Percentiles rank a stretch among this genome's conserved stretches.
Evolutionary conservation across 1,139 yeast species (phyloP).

Genomic region (Geotrichum restrictum): DNA sequence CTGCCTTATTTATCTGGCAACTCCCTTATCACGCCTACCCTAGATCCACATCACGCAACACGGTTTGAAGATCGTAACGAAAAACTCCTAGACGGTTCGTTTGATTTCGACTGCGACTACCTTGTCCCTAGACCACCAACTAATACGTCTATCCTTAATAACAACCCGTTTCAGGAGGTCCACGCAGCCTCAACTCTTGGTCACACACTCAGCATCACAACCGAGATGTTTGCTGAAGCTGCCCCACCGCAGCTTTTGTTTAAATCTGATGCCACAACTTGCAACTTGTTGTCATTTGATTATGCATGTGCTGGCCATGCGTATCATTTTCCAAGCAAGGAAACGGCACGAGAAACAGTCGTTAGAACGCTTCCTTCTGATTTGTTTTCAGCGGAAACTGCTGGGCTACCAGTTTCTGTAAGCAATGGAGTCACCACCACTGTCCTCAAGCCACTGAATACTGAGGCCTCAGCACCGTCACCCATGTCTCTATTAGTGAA

Average conservation of each 20-base stretch:
- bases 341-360: constrained; percentile 8
- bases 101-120: neutral
- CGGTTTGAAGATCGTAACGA: constrained; percentile 3
- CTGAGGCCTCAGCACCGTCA: no score
- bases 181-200: constrained; percentile 19
- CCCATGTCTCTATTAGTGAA: neutral
- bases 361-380: constrained; percentile 9
- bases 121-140: constrained; percentile 1
- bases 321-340: constrained; percentile 10
- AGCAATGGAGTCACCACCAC: constrained; percentile 3
- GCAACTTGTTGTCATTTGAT: constrained; percentile 1
- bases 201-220: constrained; percentile 8
- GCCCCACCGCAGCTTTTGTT: constrained; percentile 1
- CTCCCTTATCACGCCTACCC: neutral
- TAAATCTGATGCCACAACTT: neutral
- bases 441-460: neutral
- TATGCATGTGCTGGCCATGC: constrained; percentile 19
- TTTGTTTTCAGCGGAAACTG: neutral
- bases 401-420: neutral
- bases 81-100: neutral
- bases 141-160: neutral
- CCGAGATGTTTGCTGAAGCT: neutral
- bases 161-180: constrained; percentile 12
- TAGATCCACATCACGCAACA: constrained; percentile 2
- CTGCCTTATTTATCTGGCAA: neutral